Conservation (phyloP, 2,329 filamentous ascomycete species). For the Aquanectria penicillioides region DNA sequence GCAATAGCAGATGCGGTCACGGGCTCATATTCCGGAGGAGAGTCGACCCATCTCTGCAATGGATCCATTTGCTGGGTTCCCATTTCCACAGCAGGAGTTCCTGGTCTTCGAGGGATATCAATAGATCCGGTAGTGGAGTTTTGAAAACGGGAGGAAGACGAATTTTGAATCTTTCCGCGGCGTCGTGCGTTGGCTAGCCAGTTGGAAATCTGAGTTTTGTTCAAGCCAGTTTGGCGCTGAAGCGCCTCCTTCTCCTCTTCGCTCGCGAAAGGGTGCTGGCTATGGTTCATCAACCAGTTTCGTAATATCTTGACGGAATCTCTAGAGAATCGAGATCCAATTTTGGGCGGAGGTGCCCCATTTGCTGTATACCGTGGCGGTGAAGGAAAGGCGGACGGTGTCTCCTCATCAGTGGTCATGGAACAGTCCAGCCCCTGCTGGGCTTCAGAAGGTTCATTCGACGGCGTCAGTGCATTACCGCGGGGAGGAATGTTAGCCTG, state of each 20-base stretch:
- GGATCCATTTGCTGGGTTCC: conserved; percentile 26
- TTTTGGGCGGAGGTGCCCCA: conserved; percentile 28
- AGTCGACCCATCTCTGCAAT: conserved; percentile 40
- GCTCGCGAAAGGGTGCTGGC: conserved; percentile 80
- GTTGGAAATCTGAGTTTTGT: conserved; percentile 81
- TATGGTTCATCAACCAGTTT: conserved; percentile 30
- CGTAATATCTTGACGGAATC: conserved; percentile 28
- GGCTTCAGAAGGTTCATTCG: background rate
- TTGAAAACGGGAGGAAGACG: background rate
- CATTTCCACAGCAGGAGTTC: background rate
- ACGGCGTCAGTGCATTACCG: background rate
- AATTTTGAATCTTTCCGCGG: conserved; percentile 71
- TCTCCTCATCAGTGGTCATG: background rate
- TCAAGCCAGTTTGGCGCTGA: conserved; percentile 76
- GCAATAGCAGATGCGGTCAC: conserved; percentile 40
- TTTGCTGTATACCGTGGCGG: background rate
- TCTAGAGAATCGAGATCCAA: conserved; percentile 37
- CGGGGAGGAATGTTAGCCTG: conserved; percentile 5
- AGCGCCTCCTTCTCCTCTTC: conserved; percentile 82
- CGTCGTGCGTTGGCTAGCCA: conserved; percentile 88
- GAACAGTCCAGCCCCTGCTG: background rate
- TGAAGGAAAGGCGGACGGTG: background rate
- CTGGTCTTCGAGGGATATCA: conserved; percentile 8
- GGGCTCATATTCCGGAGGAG: conserved; percentile 43
- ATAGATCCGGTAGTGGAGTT: background rate